Base-by-base conservation (phyloP, 75 land plant genomes). In the Cupressus sempervirens region DNA sequence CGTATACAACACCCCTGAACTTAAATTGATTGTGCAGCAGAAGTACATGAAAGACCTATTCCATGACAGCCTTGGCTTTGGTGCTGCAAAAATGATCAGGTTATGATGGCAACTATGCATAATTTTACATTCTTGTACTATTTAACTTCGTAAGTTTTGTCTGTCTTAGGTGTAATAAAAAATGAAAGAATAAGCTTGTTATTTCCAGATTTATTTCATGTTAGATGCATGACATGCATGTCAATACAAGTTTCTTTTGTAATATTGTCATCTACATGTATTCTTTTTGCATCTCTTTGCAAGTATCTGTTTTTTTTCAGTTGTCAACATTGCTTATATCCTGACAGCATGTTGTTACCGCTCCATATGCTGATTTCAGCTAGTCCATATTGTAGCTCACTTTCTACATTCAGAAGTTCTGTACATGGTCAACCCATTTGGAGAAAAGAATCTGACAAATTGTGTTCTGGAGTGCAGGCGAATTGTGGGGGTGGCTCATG, bases 11-110 rank as follows among this genome's bases (percentile, higher is more conserved):
- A 94, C 83, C 45, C 77, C 87, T 38, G 91, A 92, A 30, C 84
- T 93, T 82, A 90, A 76, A 84, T 80, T 14, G 41, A 89, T 93
- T 45, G 89, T 85, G 34, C 95, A 95, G 86, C 83, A 88, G 48
- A 88, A 91, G 48, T 98, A 90, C 84, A 88, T 98, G 90, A 86
- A 89, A 56, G 93, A 94, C 48, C 83, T 98, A 84, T 92, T 98
- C 82, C 91, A 93, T 86, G 99, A 98, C 83, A 85, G 89, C 29
- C 98, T 98, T 81, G 99, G 99, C 58, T 98, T 92, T 91, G 98
- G 95, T 81, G 95, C 98, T 82, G 99, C 98, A 52, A 98, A 98
- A 88, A 98, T 98, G 99, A 98, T 98, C 84, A 93, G 96, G 98
- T 76, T 20, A 76, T 13, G 50, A n/a, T 46, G 46, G 48, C 54